Base-by-base conservation (phyloP, 352 stramenopile species). In the Globisporangium recalcitrans region DNA sequence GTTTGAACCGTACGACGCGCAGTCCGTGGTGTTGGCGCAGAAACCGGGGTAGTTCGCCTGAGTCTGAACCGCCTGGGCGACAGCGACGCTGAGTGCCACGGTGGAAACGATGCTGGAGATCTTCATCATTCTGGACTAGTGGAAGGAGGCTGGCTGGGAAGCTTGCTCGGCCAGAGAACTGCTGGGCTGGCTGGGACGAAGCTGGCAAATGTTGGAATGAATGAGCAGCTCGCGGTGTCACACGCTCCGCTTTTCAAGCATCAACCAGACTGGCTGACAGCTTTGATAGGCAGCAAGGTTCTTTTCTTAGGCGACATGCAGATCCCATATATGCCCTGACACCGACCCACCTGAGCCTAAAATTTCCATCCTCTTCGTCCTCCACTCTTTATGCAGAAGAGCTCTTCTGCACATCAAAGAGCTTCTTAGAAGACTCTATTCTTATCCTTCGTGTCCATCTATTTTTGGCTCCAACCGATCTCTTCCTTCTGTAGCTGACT, bases 11-110 rank as follows among this genome's bases (percentile, higher is more conserved):
- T 87, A 93, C 9, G 71, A 65, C 0, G 52, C 22, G 63, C 84
- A 93, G 70, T 91, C 82, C 9, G 64, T 60, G 16, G 62, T 78
- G 0, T 67, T 77, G 11, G 48, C 63, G 63, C 84, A 93, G 36
- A 72, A 73, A 8, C 84, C 84, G 0, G 82, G 82, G 54, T 70
- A 86, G 14, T 72, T 75, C 4, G 74, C 77, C 10, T 76, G 83
- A 27, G 64, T 72, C 40, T 67, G 57, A 31, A 67, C 61, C 10
- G 70, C 66, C 3, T 64, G 10, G 4, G 40, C 29, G 26, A 55
- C 36, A 9, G 49, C 46, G 40, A 24, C 36, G 29, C 57, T 42
- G 32, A 69, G 63, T 10, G 49, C 49, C 24, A 53, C 34, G 8
- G 63, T 63, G 26, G 53, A 46, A 7, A 55, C 26, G 46, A 67